Evolutionary conservation across 805 yeast species (phyloP).

Genomic region (Ogataea henricii): DNA sequence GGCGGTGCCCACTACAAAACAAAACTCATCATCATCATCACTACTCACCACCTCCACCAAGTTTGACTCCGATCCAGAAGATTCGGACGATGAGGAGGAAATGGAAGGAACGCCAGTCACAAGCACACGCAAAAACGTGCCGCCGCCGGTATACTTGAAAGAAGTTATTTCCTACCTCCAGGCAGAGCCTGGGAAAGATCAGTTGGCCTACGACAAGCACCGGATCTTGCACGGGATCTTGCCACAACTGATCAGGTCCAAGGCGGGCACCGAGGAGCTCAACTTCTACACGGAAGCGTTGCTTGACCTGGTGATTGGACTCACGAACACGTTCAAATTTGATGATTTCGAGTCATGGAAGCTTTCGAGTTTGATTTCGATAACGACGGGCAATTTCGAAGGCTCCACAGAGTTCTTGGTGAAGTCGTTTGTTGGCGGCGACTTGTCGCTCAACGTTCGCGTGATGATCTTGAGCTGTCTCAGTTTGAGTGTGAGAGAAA

Average conservation of each 20-base stretch:
- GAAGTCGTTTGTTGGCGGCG: constrained; percentile 61
- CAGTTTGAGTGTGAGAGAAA: constrained; percentile 71
- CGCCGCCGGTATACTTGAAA: constrained; percentile 67
- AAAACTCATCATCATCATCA: no score
- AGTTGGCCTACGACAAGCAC: constrained; percentile 50
- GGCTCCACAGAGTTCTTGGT: constrained; percentile 46
- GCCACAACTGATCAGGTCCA: constrained; percentile 64
- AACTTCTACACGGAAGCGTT: constrained; percentile 57
- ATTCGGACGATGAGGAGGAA: constrained; percentile 52
- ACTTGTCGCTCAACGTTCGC: constrained; percentile 79
- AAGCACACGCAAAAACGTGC: constrained; percentile 37
- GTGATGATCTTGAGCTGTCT: constrained; percentile 66
- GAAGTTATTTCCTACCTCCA: constrained; percentile 64
- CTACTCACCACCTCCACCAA: background rate
- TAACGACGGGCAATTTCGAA: constrained; percentile 52
- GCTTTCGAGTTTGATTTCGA: constrained; percentile 64
- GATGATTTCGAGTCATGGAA: constrained; percentile 62
- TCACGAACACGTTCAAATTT: constrained; percentile 59
- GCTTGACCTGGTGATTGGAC: constrained; percentile 49
- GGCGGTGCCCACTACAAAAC: background rate
- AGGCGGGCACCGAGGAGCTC: constrained; percentile 65
- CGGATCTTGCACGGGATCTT: constrained; percentile 52
- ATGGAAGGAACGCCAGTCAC: constrained; percentile 45
- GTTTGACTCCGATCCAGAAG: constrained; percentile 37
- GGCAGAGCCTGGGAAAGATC: constrained; percentile 44